These are phyloP conservation scores for Neurospora cerealis DNA, from an alignment of 495 filamentous ascomycete genomes.

Conservation along the genomic window DNA sequence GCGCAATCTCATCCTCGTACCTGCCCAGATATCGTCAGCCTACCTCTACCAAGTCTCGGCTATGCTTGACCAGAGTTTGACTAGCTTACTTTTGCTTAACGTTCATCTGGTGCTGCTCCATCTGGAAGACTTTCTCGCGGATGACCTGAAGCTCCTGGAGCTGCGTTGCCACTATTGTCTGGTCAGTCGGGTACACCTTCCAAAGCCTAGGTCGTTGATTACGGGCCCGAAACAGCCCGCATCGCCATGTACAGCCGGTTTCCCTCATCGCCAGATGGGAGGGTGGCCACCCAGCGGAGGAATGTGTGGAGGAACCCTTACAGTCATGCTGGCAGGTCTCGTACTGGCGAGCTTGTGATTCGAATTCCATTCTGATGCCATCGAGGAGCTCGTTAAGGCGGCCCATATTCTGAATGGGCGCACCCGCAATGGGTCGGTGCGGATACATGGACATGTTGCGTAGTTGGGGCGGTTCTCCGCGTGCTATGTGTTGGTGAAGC, in stretches of 20 bases:
- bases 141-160: constrained; percentile 90
- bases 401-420: constrained; percentile 35
- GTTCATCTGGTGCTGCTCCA: constrained; percentile 76
- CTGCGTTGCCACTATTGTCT: constrained; percentile 61
- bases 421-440: constrained; percentile 73
- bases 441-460: constrained; percentile 72
- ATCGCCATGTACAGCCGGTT: not conserved
- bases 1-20: constrained; percentile 84
- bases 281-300: not conserved
- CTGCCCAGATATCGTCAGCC: constrained; percentile 34
- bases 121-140: constrained; percentile 75
- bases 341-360: constrained; percentile 61
- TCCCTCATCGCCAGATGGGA: not conserved
- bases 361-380: constrained; percentile 82
- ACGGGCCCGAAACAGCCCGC: not conserved
- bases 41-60: too few relatives aligned
- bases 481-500: constrained; percentile 1
- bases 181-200: not conserved
- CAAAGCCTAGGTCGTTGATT: not conserved
- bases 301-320: constrained; percentile 40
- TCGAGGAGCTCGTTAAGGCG: constrained; percentile 88
- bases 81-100: constrained; percentile 79
- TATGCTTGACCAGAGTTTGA: not conserved
- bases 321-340: constrained; percentile 83
- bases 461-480: not conserved